A percentile compares a stretch with the other conserved stretches of the same genome.
Conservation (phyloP, 192 early-diverging fungal species). For the Pecoramyces ruminantium region DNA sequence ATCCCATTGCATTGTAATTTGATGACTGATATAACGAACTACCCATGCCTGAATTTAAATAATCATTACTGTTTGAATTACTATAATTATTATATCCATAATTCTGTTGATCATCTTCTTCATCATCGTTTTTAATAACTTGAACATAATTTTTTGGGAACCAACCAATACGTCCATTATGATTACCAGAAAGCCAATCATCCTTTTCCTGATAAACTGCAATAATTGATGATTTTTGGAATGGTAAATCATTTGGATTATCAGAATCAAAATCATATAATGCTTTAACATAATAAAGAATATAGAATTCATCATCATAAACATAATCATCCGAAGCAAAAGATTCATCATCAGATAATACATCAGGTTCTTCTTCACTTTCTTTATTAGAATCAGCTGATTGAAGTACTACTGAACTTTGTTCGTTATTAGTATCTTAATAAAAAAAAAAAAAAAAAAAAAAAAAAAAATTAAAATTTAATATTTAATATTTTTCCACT, state of each 20-base stretch:
- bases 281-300: constrained; percentile 12
- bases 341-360: constrained; percentile 5
- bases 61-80: background rate
- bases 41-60: constrained; percentile 2
- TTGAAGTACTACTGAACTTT: background rate
- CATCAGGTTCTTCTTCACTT: background rate
- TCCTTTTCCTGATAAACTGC: constrained; percentile 39
- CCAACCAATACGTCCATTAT: constrained; percentile 25
- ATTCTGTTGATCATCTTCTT: constrained; percentile 2
- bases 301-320: constrained; percentile 13
- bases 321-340: constrained; percentile 4
- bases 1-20: background rate
- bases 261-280: constrained; percentile 25
- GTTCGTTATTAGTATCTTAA: background rate
- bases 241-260: constrained; percentile 30
- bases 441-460: too few relatives aligned
- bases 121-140: constrained; percentile 5
- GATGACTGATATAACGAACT: constrained; percentile 2
- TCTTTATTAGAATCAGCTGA: constrained; percentile 2
- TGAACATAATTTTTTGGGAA: constrained; percentile 39
- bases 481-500: too few relatives aligned
- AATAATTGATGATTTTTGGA: constrained; percentile 27
- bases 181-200: constrained; percentile 48
- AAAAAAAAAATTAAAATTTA: too few relatives aligned
- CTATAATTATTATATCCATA: background rate